A percentile compares a stretch with the other conserved stretches of the same genome.
Conservation (phyloP, 1,284 basidiomycete species). For the Melampsora medusae region DNA sequence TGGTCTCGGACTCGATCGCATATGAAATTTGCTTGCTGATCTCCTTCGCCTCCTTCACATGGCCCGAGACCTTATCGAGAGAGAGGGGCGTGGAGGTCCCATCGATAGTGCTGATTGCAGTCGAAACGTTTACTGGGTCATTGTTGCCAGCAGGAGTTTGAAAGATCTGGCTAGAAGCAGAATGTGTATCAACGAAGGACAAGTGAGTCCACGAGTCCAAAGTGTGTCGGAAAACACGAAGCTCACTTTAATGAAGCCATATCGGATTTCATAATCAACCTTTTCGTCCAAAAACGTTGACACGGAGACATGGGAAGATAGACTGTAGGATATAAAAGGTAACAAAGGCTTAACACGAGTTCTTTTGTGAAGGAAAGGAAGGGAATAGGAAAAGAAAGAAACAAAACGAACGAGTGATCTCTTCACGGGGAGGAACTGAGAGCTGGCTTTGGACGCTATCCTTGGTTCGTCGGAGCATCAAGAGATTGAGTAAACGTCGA, state of each 20-base stretch:
- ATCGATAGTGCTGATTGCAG: slow-evolving; percentile 58
- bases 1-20: slow-evolving; percentile 27
- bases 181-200: not conserved
- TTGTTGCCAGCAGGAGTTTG: not conserved
- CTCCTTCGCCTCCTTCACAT: slow-evolving; percentile 16
- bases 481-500: slow-evolving; percentile 59
- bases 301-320: slow-evolving; percentile 60
- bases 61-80: slow-evolving; percentile 52
- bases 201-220: no score
- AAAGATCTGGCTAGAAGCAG: slow-evolving; percentile 11
- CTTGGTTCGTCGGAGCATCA: slow-evolving; percentile 67
- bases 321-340: slow-evolving; percentile 23
- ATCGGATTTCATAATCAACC: slow-evolving; percentile 60
- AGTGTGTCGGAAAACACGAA: no score
- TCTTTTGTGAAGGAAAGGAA: not conserved
- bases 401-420: slow-evolving; percentile 56
- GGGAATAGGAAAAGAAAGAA: slow-evolving; percentile 57
- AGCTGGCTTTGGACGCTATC: slow-evolving; percentile 58
- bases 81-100: slow-evolving; percentile 51
- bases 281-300: slow-evolving; percentile 66
- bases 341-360: not conserved
- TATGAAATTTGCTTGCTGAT: not conserved
- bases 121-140: not conserved
- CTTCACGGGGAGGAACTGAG: slow-evolving; percentile 63
- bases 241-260: slow-evolving; percentile 50